Conservation (phyloP, 805 yeast species). For the Kazachstania africana region DNA sequence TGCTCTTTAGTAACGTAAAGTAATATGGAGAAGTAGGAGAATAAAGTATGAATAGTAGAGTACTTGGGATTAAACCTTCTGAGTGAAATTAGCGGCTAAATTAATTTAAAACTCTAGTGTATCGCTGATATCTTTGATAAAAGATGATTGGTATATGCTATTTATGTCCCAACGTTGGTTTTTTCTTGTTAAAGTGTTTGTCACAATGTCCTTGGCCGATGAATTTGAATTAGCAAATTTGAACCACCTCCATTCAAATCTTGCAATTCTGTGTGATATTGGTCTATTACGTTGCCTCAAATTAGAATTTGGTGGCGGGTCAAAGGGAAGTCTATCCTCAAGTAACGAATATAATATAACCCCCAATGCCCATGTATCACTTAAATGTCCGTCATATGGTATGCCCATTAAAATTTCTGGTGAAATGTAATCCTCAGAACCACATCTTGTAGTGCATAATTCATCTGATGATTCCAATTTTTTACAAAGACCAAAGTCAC, state of each 20-base stretch:
- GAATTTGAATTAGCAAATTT: conserved; percentile 29
- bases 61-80: no score
- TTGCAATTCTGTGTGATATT: conserved; percentile 79
- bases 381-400: conserved; percentile 80
- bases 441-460: conserved; percentile 80
- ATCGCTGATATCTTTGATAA: conserved; percentile 9
- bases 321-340: conserved; percentile 88
- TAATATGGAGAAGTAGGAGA: no score
- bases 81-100: no score
- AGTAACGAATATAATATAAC: conserved; percentile 76
- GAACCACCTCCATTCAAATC: conserved; percentile 87
- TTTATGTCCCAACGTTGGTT: conserved; percentile 21
- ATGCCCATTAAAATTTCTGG: conserved; percentile 89
- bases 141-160: conserved; percentile 14
- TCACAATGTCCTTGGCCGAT: conserved; percentile 18
- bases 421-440: conserved; percentile 91
- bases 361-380: conserved; percentile 93
- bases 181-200: conserved; percentile 20
- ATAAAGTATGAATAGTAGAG: no score
- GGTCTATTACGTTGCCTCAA: conserved; percentile 27
- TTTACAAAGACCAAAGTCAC: conserved; percentile 87
- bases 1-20: no score
- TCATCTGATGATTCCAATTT: conserved; percentile 43
- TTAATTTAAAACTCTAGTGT: no score
- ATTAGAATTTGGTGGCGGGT: conserved; percentile 53